Evolutionary conservation across 129 eudicot species (phyloP).

Genomic region (Pittosporum tobira): DNA sequence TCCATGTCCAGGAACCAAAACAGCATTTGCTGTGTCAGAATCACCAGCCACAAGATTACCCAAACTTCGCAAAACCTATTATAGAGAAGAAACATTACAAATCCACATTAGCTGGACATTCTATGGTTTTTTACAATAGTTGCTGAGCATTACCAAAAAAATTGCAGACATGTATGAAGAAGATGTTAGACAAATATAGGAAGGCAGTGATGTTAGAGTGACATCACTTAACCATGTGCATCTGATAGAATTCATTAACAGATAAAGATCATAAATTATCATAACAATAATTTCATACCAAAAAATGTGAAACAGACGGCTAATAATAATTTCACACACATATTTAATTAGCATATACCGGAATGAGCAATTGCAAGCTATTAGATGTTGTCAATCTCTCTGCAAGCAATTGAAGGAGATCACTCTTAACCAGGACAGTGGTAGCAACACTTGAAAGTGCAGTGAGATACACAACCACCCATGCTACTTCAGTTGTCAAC

Average conservation of each 20-base stretch:
- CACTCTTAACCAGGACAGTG: constrained; percentile 63
- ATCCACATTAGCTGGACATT: neutral
- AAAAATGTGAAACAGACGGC: constrained; percentile 1
- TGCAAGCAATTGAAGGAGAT: constrained; percentile 64
- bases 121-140: no score
- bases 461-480: constrained; percentile 94
- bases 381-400: constrained; percentile 61
- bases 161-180: no score
- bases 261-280: neutral
- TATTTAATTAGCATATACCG: constrained; percentile 40
- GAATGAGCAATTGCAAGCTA: constrained; percentile 85
- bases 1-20: constrained; percentile 60
- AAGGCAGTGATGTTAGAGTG: neutral
- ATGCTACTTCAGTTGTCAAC: constrained; percentile 89
- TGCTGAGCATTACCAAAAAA: no score
- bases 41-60: constrained; percentile 98
- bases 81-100: neutral
- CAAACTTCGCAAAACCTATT: constrained; percentile 80
- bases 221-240: neutral
- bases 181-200: neutral
- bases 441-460: constrained; percentile 84
- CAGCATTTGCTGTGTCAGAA: constrained; percentile 41
- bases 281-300: neutral
- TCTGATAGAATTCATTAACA: neutral
- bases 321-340: neutral